Evolutionary conservation across 352 stramenopile species (phyloP), one percentile per base, ranked within the genome.

Genomic region (Sclerospora graminicola): DNA sequence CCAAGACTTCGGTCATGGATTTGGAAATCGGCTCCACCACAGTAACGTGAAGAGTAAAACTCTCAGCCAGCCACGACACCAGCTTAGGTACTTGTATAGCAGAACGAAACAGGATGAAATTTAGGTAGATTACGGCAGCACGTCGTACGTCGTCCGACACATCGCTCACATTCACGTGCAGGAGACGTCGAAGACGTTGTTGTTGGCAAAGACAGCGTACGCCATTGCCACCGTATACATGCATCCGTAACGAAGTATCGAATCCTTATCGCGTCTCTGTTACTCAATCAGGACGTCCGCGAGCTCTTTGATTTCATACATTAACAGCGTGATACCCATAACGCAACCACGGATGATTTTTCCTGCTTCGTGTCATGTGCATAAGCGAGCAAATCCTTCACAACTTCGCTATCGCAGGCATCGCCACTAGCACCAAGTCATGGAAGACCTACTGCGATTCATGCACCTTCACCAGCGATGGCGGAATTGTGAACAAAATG

Each of bases 41-140:
- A n/a, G n/a, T n/a, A 23, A 99, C 96, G 72, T 99, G 95, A 28
- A 96, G 94, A 72, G 99, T 99, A 71, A 98, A 99, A 54, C 84
- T 98, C 55, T 99, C 96, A 1, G 97, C 81, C n/a, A 99, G 68
- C 23, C 99, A 70, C 32, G 82, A 89, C 24, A 97, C 89, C 27
- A 97, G 54, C 51, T 90, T 91, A 3, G 82, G 81, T 24, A 92
- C 81, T 45, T 97, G 91, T 48, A 98, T 89, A 10, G 95, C 93
- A 20, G 89, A 97, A 41, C 97, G 95, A 78, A 98, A 98, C 40
- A 99, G 64, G 23, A 99, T 94, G 53, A 99, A 99, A 21, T 96
- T 96, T 14, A 99, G 58, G 29, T 84, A 95, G 11, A 84, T 98
- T 9, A 99, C 96, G 8, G 96, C 93, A 24, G 96, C 96, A 55